Evolutionary conservation across 73 alveolate species (phyloP).

Genomic region (Paramecium tetraurelia): DNA sequence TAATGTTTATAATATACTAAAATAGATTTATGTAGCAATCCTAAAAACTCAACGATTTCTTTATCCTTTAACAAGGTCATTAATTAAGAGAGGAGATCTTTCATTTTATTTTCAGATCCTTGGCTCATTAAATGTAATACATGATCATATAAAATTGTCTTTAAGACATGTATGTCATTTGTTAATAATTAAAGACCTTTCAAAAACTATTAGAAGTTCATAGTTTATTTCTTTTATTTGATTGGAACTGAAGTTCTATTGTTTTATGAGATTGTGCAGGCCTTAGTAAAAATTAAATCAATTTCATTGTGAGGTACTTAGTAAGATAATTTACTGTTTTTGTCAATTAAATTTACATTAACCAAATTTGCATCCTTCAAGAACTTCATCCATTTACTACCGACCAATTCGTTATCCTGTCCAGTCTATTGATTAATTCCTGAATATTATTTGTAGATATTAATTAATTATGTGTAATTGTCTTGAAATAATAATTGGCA

Average conservation of each 20-base stretch:
- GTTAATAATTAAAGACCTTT: constrained; percentile 53
- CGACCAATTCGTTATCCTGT: constrained; percentile 3
- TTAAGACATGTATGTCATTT: not conserved
- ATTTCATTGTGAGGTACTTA: constrained; percentile 34
- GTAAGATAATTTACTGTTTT: not conserved
- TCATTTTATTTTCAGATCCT: not conserved
- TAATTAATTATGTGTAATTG: not conserved
- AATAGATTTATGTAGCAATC: constrained; percentile 70
- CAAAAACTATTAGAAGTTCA: constrained; percentile 62
- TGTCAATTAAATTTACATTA: not conserved
- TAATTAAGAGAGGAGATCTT: constrained; percentile 8
- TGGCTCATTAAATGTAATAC: not conserved
- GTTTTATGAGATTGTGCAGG: not conserved
- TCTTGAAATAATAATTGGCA: not conserved
- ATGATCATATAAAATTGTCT: not conserved
- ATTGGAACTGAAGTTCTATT: not conserved
- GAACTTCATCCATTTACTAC: constrained; percentile 16
- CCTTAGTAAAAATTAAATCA: constrained; percentile 64
- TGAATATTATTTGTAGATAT: not conserved
- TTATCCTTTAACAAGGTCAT: constrained; percentile 75
- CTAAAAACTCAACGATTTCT: constrained; percentile 67
- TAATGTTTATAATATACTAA: constrained; percentile 64
- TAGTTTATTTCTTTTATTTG: constrained; percentile 31
- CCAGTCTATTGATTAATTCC: constrained; percentile 16
- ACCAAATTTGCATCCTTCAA: constrained; percentile 27